Percentiles rank a stretch among this genome's conserved stretches.
phyloP scores from a whole-genome alignment of 2,329 filamentous ascomycete genomes.

The Fusarium zealandicum region DNA sequence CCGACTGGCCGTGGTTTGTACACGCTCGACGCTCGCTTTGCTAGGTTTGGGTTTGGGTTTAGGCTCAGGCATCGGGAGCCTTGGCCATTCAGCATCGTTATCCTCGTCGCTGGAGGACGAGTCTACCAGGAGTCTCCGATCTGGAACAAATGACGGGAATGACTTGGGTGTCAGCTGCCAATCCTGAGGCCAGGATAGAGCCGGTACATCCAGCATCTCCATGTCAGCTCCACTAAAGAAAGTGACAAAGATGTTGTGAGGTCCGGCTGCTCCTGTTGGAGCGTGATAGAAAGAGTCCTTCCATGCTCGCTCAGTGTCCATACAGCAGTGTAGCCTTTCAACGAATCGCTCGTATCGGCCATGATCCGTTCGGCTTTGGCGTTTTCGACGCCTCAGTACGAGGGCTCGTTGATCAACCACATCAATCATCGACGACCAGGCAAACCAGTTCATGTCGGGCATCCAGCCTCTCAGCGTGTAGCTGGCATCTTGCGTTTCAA shows the following conservation, averaged over 20 bases:
- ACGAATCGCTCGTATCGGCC: constrained; percentile 34
- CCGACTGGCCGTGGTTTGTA: background rate
- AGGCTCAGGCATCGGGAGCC: constrained; percentile 1
- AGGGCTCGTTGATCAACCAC: constrained; percentile 42
- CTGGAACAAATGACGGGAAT: constrained; percentile 12
- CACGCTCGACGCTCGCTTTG: background rate
- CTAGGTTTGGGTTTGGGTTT: background rate
- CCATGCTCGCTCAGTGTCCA: constrained; percentile 56
- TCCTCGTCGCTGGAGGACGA: constrained; percentile 32
- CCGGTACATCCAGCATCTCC: background rate
- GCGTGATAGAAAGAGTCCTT: constrained; percentile 37
- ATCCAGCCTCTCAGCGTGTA: constrained; percentile 55
- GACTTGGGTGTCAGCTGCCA: constrained; percentile 37
- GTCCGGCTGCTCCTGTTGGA: constrained; percentile 37
- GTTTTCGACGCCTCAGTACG: constrained; percentile 16
- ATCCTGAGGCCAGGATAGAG: constrained; percentile 39
- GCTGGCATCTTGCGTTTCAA: constrained; percentile 49
- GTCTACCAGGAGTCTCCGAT: constrained; percentile 13
- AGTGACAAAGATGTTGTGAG: constrained; percentile 45
- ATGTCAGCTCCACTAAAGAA: constrained; percentile 29
- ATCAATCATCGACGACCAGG: constrained; percentile 42
- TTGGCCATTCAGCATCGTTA: constrained; percentile 26
- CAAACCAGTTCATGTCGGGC: constrained; percentile 50
- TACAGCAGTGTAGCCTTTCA: constrained; percentile 49
- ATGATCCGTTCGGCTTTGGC: constrained; percentile 6